Base-by-base conservation (phyloP, 2,329 filamentous ascomycete genomes). In the Zymoseptoria crescenta region DNA sequence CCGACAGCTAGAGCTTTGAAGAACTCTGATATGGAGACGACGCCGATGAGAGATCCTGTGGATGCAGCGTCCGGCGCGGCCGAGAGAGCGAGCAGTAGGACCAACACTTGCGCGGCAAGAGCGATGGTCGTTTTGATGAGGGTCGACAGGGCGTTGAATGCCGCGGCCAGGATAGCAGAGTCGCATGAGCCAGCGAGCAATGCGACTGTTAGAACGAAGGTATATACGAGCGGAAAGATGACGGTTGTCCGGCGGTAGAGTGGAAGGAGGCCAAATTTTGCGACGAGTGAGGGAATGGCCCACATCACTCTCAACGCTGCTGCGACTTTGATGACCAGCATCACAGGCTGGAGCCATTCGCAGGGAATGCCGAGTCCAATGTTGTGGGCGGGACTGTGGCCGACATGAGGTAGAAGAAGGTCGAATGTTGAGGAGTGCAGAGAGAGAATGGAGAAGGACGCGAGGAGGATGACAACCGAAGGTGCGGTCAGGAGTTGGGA, bases 371-470 rank as follows among this genome's bases (percentile, higher is more conserved):
- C 76, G 69, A 79, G 76, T 45, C 77, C 77, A 53, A 75, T 76
- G 53, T 76, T 70, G 50, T 74, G 70, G 41, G 74, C 74, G 62
- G 71, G 74, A 60, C 73, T 77, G 67, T 79, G 77, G 52, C 76
- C 76, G 29, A 79, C 72, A 61, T 79, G 76, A 4, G 77, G 77
- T 2, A 79, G 74, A 4, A 80, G 70, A 21, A 76, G 73, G 58
- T 79, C 77, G 59, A 79, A 84, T 52, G 81, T 81, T 2, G 76
- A 79, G 10, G 79, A 79, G 56, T 82, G 83, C 66, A 80, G 80
- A n/a, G 81, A 83, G 35, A 80, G 79, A 45, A 80, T 79, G 28
- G 78, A 81, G 62, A 78, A 79, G 4, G 79, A 80, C 62, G 77
- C 68, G 67, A 82, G 67, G 30, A 80, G 67, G 61, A 78, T 65